Conservation (phyloP, 1,284 basidiomycete species). For the Clitocybe nebularis region DNA sequence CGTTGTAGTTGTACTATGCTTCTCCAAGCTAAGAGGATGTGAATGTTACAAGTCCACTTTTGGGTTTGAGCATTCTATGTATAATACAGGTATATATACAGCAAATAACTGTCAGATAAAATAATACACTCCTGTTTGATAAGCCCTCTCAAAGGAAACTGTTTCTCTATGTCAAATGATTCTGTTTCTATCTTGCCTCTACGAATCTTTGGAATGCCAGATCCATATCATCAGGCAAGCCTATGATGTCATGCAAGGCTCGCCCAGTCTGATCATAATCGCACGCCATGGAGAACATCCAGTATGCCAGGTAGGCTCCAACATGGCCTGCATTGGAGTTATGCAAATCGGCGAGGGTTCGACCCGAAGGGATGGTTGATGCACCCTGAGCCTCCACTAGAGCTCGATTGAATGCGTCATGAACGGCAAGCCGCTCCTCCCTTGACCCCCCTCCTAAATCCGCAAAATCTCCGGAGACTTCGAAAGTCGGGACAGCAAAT, state of each 20-base stretch:
- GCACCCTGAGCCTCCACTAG: constrained; percentile 25
- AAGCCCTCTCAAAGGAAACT: too few species aligned
- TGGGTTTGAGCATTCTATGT: too few species aligned
- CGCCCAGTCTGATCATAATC: constrained; percentile 35
- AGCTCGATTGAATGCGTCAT: constrained; percentile 27
- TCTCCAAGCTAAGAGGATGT: too few species aligned
- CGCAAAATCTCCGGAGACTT: constrained; percentile 32
- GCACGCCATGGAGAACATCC: constrained; percentile 37
- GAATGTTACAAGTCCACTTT: too few species aligned
- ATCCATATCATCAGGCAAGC: constrained; percentile 28
- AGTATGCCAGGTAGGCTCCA: constrained; percentile 34
- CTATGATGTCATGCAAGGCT: constrained; percentile 30
- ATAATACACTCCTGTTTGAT: too few species aligned
- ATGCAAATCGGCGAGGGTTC: constrained; percentile 31
- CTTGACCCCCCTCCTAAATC: constrained; percentile 19
- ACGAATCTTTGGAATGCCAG: constrained; percentile 28
- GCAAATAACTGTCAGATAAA: too few species aligned
- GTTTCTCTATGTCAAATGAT: not conserved
- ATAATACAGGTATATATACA: too few species aligned
- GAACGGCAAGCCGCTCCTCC: constrained; percentile 25
- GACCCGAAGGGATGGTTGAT: constrained; percentile 27
- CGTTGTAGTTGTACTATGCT: too few species aligned
- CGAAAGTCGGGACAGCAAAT: constrained; percentile 35
- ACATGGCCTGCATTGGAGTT: constrained; percentile 36
- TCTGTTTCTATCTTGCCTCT: not conserved